Base-by-base conservation (phyloP, 768 basidiomycete species). In the Rhodotorula paludigena region DNA sequence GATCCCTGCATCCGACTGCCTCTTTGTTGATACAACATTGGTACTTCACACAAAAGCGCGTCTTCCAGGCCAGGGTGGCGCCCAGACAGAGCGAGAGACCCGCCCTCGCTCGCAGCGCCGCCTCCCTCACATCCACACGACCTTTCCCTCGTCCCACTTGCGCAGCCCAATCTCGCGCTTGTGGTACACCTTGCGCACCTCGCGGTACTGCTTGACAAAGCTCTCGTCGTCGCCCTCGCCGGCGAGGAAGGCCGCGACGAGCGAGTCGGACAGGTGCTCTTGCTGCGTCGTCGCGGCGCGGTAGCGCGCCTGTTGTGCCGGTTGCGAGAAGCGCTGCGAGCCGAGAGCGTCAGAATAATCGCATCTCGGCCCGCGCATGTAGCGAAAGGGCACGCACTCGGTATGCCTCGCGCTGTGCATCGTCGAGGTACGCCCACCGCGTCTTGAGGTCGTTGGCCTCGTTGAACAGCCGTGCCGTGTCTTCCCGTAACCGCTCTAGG, bases 121-220 rank as follows among this genome's bases (percentile, higher is more conserved):
- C n/a, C n/a, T n/a, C 90, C 89, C 71, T 86, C 82, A 92, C 92
- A 96, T 36, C 67, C 67, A 68, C 16, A 83, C 82, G 12, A 97
- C 91, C 73, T 90, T 87, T 4, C 89, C 90, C 41, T 84, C 82
- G 1, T 85, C 81, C 91, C 93, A 97, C 73, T 87, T 82, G 76
- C 92, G 89, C 25, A 86, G 85, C 89, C 90, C 96, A 77, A 94
- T 86, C 4, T 86, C 86, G 25, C 93, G 83, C 79, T 94, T 96
- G 78, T 98, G 93, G 78, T 92, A 97, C n/a, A 83, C 82, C 79
- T 90, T 93, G 71, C 94, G 80, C 47, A 86, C 77, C 58, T 92
- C 90, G 75, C 87, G 90, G 80, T 93, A 96, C 73, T 90, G 86
- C 74, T 82, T 86, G 59, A 96, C 84, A 71, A 97, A 98, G 51